Evolutionary conservation across 495 filamentous ascomycete species (phyloP), one percentile per base, ranked within the genome.

Genomic region (Pseudotulostoma volvatum): DNA sequence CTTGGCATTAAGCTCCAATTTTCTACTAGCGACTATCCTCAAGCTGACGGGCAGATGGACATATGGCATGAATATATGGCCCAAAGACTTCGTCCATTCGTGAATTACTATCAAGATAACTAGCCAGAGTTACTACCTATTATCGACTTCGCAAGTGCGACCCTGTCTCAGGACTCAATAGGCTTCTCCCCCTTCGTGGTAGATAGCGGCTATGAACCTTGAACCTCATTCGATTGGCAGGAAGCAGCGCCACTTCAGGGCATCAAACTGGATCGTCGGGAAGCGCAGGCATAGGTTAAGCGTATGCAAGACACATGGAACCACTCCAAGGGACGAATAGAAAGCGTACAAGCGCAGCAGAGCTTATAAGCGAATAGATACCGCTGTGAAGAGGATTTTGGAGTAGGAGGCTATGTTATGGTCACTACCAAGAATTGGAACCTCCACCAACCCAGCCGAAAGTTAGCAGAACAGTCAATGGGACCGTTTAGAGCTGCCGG

Each of bases 11-110:
- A 45, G 15, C 15, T 34, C 9, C 40, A 43, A 17, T 36, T 55
- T 2, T 54, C 39, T 3, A 54, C 47, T 4, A 40, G 42, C 1
- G 39, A 46, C 11, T 38, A 57, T 32, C 40, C 38, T 2, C 25
- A 51, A 25, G 46, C 46, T 3, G 39, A 54, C 33, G 44, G 46
- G 1, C 20, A 39, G 18, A 48, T 20, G 1, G 39, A 49, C 21
- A 17, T 38, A 1, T 7, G 9, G 13, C 30, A 44, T 14, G 18
- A 35, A 18, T 23, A 42, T 14, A 34, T 46, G 7, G 38, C 34
- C 11, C n/a, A 46, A 17, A 1, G 39, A 2, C 25, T 47, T 4
- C 3, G 36, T 3, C 36, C 18, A 1, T 47, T 30, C 17, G 37
- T 47, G 19, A 43, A 35, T 15, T 19, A 40, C 20, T 18, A 32